Conservation (phyloP, 2,329 filamentous ascomycete genomes). For the Phyllachora maydis region DNA sequence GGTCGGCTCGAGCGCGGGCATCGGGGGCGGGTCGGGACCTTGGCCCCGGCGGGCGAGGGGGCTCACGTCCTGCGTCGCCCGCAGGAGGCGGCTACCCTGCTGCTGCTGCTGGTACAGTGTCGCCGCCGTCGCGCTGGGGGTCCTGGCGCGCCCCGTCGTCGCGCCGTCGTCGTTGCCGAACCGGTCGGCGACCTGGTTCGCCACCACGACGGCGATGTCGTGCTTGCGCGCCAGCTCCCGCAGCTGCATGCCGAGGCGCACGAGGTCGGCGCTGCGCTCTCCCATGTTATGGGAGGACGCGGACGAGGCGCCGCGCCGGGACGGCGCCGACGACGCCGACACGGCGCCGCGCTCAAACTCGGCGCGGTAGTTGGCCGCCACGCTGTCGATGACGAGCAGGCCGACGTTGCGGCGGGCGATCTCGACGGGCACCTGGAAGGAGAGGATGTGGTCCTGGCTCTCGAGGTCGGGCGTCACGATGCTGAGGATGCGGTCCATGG, state of each 20-base stretch:
- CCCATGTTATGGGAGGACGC: conserved; percentile 49
- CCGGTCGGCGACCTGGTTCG: conserved; percentile 88
- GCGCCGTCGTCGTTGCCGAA: no score
- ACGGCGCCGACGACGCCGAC: neutral
- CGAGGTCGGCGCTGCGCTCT: conserved; percentile 54
- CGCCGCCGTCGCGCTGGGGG: conserved; percentile 4
- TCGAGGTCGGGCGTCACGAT: conserved; percentile 79
- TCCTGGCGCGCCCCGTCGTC: conserved; percentile 2
- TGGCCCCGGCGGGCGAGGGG: conserved; percentile 26
- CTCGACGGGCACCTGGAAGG: conserved; percentile 78
- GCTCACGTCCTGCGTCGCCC: conserved; percentile 22
- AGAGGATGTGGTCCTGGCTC: conserved; percentile 84
- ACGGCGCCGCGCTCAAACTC: conserved; percentile 51
- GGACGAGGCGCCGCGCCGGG: conserved; percentile 15
- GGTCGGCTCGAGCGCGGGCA: conserved; percentile 13
- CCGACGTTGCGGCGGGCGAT: conserved; percentile 58
- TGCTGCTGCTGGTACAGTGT: conserved; percentile 2
- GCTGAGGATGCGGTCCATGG: conserved; percentile 57
- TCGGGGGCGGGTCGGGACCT: conserved; percentile 9
- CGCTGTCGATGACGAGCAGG: conserved; percentile 71
- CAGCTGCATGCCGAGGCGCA: conserved; percentile 55
- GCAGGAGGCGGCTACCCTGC: conserved; percentile 3
- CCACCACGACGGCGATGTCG: conserved; percentile 68
- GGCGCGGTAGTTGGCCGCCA: conserved; percentile 88
- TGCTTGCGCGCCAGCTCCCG: conserved; percentile 55